A percentile compares a stretch with the other conserved stretches of the same genome.
Conservation (phyloP, 2,329 filamentous ascomycete genomes). For the Botrytis aclada region DNA sequence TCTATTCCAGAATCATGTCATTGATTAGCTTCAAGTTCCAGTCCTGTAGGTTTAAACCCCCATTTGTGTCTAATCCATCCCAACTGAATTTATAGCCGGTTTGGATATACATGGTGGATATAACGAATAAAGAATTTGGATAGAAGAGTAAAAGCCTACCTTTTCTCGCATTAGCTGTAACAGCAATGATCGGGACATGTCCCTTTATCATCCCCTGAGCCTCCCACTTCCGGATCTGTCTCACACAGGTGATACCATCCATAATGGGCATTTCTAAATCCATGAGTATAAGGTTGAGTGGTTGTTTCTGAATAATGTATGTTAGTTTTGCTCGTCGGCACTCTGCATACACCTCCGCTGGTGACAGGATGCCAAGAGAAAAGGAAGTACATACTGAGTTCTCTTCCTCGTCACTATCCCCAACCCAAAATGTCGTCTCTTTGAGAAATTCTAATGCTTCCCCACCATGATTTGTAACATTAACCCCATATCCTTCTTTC, state of each 20-base stretch:
- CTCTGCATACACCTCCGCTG: background rate
- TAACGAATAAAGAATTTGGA: background rate
- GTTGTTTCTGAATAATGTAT: constrained; percentile 39
- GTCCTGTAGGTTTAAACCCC: background rate
- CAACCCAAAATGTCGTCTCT: constrained; percentile 52
- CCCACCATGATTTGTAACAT: constrained; percentile 62
- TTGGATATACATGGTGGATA: background rate
- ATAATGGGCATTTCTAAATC: constrained; percentile 81
- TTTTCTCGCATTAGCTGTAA: constrained; percentile 69
- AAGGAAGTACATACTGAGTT: background rate
- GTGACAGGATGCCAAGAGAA: background rate
- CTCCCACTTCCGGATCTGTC: constrained; percentile 65
- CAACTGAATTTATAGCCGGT: background rate
- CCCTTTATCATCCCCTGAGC: constrained; percentile 52
- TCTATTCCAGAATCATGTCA: constrained; percentile 46
- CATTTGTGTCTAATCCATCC: background rate
- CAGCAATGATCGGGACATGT: constrained; percentile 70
- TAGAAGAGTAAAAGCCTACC: background rate
- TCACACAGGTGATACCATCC: constrained; percentile 72
- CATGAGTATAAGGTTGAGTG: constrained; percentile 67
- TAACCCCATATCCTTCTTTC: constrained; percentile 57
- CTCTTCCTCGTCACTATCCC: background rate
- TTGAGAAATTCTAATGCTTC: constrained; percentile 59
- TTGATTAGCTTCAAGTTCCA: background rate
- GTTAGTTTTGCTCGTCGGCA: background rate